phyloP scores from a whole-genome alignment of 2,329 filamentous ascomycete genomes.

The Harringtonia lauricola region DNA sequence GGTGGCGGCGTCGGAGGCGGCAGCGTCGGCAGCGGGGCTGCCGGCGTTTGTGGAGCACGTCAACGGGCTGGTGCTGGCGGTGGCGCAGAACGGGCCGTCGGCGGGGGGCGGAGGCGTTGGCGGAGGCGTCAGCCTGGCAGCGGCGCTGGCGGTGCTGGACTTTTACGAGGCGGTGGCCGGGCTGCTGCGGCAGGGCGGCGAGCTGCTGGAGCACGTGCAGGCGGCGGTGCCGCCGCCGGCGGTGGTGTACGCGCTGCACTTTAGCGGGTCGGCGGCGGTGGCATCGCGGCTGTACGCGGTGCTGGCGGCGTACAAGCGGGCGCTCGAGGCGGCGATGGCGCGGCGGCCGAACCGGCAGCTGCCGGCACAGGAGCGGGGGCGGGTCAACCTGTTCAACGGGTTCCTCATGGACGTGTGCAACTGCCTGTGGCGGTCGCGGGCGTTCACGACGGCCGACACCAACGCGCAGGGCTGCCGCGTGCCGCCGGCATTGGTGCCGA shows the following conservation, averaged over 20 bases:
- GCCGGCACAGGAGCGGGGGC: slow-evolving; percentile 40
- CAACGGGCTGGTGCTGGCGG: slow-evolving; percentile 45
- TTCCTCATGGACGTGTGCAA: slow-evolving; percentile 85
- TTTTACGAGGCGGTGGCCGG: slow-evolving; percentile 56
- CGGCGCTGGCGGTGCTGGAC: slow-evolving; percentile 47
- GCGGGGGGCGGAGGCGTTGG: slow-evolving; percentile 21
- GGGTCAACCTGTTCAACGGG: slow-evolving; percentile 65
- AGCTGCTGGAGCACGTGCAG: slow-evolving; percentile 42
- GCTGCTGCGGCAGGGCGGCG: slow-evolving; percentile 37
- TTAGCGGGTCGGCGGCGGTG: slow-evolving; percentile 50
- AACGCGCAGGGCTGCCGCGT: slow-evolving; percentile 47
- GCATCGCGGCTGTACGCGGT: slow-evolving; percentile 60
- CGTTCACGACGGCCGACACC: slow-evolving; percentile 54
- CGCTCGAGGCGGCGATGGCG: slow-evolving; percentile 55
- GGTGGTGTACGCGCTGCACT: slow-evolving; percentile 61
- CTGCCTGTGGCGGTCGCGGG: slow-evolving; percentile 65
- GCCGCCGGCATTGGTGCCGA: slow-evolving; percentile 29
- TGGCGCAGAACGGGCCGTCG: slow-evolving; percentile 41
- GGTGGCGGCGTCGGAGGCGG: slow-evolving; percentile 27
- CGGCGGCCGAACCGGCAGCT: slow-evolving; percentile 12
- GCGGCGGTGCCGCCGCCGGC: slow-evolving; percentile 57
- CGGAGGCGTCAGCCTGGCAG: slow-evolving; percentile 3
- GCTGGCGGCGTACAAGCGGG: slow-evolving; percentile 60
- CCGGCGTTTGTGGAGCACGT: slow-evolving; percentile 36
- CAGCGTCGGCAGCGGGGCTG: slow-evolving; percentile 14